phyloP scores from a whole-genome alignment of 2,329 filamentous ascomycete species.

The Botrytis sinoallii region DNA sequence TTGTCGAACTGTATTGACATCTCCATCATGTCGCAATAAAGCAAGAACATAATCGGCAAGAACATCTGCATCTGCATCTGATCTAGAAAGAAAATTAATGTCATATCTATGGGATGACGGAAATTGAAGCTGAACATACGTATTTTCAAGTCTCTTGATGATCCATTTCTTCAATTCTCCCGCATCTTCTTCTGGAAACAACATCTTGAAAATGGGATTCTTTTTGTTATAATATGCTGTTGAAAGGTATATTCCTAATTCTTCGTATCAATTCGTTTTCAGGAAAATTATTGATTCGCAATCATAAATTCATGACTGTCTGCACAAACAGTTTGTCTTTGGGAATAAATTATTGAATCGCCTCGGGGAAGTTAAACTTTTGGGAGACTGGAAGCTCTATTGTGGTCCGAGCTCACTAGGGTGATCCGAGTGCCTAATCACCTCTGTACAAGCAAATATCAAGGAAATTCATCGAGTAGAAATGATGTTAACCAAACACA shows the following conservation, averaged over 20 bases:
- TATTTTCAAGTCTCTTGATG: constrained; percentile 71
- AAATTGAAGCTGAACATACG: constrained; percentile 48
- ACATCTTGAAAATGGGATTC: constrained; percentile 44
- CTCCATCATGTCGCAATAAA: constrained; percentile 67
- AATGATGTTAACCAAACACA: background rate
- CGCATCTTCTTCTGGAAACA: constrained; percentile 61
- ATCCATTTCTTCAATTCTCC: constrained; percentile 72
- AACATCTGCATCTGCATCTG: constrained; percentile 76
- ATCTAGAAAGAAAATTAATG: constrained; percentile 45
- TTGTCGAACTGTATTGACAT: constrained; percentile 59
- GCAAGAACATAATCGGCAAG: constrained; percentile 83
- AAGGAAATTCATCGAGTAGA: background rate
- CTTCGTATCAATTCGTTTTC: background rate
- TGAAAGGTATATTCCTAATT: background rate
- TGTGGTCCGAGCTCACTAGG: constrained; percentile 2
- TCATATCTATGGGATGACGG: constrained; percentile 23
- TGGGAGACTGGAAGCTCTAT: constrained; percentile 1
- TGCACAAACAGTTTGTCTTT: constrained; percentile 2
- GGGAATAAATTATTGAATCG: background rate
- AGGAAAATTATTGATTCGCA: background rate
- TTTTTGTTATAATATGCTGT: background rate
- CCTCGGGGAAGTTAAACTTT: constrained; percentile 3
- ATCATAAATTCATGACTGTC: constrained; percentile 6
- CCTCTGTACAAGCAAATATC: background rate
- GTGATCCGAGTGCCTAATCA: background rate